These are phyloP conservation scores for Helianthus tuberosus DNA, from an alignment of 129 eudicot species.

Conservation along the genomic window DNA sequence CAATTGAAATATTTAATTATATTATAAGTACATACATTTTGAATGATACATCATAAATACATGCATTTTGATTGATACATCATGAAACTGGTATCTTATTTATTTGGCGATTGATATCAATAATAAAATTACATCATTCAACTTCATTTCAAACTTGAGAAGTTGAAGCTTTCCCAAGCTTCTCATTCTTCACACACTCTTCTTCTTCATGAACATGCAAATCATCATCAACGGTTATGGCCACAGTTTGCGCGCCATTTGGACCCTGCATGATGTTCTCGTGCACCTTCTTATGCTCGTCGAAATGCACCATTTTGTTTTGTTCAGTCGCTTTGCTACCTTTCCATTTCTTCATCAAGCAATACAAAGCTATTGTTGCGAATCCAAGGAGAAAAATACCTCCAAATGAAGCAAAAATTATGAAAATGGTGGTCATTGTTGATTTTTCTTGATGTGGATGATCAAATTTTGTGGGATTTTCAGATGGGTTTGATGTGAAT, in stretches of 20 bases:
- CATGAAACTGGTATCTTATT: too few species aligned
- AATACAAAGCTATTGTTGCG: conserved; percentile 46
- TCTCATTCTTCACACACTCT: too few species aligned
- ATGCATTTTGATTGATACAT: too few species aligned
- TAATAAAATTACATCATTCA: too few species aligned
- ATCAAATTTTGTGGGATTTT: conserved; percentile 1
- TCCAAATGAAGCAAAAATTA: conserved; percentile 59
- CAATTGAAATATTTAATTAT: too few species aligned
- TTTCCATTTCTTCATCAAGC: conserved; percentile 55
- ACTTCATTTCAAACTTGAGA: too few species aligned
- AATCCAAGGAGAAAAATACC: conserved; percentile 49
- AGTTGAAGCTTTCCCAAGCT: too few species aligned
- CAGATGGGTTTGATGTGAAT: conserved; percentile 33
- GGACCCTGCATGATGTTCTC: conserved; percentile 59
- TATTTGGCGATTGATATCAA: too few species aligned
- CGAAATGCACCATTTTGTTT: conserved; percentile 34
- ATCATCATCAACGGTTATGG: conserved; percentile 65
- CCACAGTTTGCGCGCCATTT: conserved; percentile 49
- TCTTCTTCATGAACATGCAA: conserved; percentile 40
- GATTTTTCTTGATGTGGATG: neutral
- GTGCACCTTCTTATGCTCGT: conserved; percentile 47
- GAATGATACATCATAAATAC: too few species aligned
- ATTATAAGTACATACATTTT: too few species aligned
- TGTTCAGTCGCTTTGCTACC: conserved; percentile 44
- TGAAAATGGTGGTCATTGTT: conserved; percentile 35